Evolutionary conservation across 2,329 filamentous ascomycete species (phyloP), one percentile per base, ranked within the genome.

Genomic region (Helicocarpus griseus): DNA sequence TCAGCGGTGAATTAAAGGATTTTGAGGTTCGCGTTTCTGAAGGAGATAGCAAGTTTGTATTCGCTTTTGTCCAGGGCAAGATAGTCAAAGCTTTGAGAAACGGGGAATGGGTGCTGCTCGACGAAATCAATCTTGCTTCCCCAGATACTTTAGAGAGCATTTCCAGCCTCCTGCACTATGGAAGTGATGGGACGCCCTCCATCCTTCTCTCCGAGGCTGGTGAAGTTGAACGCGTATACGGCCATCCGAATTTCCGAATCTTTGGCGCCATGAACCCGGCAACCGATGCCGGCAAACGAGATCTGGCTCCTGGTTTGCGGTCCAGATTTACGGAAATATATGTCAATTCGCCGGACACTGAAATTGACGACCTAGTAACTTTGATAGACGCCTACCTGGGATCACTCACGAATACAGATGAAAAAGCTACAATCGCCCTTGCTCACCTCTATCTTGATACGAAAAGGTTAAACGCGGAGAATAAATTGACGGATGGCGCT

Each of bases 181-280:
- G 87, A 6, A 77, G 81, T 8, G 81, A 81, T 54, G 81, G 82
- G 31, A 75, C 76, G 0, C 91, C 91, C 1, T 96, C 88, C 0
- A 83, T 98, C 43, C 73, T 98, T 4, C 77, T 99, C 6, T 90
- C 90, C 0, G 93, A 99, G 71, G 93, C 89, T 36, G 93, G 93
- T 35, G 89, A 93, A 59, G 88, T 95, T 40, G 89, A 97, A 67
- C 82, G 90, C 57, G 84, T 98, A 33, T 78, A 84, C 54, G 93
- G 90, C 0, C 91, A 98, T 67, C 85, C 89, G 0, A 83, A 95
- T 57, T 98, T 99, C 67, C 83, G 93, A 36, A 87, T 99, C 13
- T 98, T 99, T 64, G 94, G 88, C 48, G 93, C 94, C 26, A 99
- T 99, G 93, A 99, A 99, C 63, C 93, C 93, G 28, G 93, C 93